These are phyloP conservation scores for Saccharomyces kudriavzevii DNA, from an alignment of 805 yeast species.

Conservation along the genomic window DNA sequence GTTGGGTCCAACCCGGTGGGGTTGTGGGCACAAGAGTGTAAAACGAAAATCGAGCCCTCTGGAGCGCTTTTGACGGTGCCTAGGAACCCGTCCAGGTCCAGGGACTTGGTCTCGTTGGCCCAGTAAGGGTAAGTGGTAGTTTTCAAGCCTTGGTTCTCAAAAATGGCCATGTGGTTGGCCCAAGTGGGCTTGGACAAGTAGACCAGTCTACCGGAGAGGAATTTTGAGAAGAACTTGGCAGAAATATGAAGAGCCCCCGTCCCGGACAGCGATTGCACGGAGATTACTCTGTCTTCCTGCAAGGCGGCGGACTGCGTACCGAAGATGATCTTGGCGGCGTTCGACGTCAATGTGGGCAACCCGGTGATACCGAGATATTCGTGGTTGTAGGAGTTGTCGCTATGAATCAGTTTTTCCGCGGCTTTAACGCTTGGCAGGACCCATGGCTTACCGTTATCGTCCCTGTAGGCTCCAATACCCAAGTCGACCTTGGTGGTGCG, in stretches of 20 bases:
- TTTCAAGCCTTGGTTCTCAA: slow-evolving; percentile 57
- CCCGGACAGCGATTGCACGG: slow-evolving; percentile 87
- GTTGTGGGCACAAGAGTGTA: slow-evolving; percentile 96
- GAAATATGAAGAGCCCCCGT: slow-evolving; percentile 93
- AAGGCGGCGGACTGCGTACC: slow-evolving; percentile 54
- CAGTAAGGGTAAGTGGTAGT: slow-evolving; percentile 79
- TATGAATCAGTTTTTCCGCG: slow-evolving; percentile 60
- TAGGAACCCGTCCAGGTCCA: slow-evolving; percentile 65
- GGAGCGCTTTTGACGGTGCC: slow-evolving; percentile 57
- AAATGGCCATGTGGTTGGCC: slow-evolving; percentile 91
- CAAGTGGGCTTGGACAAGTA: slow-evolving; percentile 90
- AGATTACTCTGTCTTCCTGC: slow-evolving; percentile 57
- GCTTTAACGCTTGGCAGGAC: slow-evolving; percentile 65
- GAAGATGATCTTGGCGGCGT: slow-evolving; percentile 66
- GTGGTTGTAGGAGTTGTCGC: slow-evolving; percentile 61
- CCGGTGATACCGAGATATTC: slow-evolving; percentile 86
- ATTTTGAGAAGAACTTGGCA: slow-evolving; percentile 41
- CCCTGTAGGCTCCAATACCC: slow-evolving; percentile 94
- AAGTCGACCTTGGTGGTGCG: slow-evolving; percentile 69
- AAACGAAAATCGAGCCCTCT: slow-evolving; percentile 65
- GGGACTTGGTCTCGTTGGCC: slow-evolving; percentile 59
- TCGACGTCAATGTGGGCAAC: slow-evolving; percentile 52
- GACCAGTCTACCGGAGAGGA: slow-evolving; percentile 35
- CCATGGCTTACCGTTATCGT: slow-evolving; percentile 80
- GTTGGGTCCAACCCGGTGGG: slow-evolving; percentile 97